Percentiles rank a stretch among this genome's conserved stretches.
phyloP scores from a whole-genome alignment of 345 rosid genomes.

The Erucastrum elatum region DNA sequence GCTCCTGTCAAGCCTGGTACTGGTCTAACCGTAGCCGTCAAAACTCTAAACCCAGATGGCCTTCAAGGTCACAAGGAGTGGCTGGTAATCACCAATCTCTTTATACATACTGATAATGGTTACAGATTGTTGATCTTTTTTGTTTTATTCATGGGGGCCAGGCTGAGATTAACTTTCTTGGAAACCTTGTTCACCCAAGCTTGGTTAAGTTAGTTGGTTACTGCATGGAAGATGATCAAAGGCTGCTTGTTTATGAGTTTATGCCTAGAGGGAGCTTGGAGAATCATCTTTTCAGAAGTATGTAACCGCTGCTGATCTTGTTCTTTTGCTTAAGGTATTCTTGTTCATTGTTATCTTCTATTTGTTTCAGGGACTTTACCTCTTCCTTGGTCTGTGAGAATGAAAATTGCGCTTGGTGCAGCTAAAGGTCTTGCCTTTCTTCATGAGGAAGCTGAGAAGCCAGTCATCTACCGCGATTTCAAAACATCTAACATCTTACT shows the following conservation, averaged over 20 bases:
- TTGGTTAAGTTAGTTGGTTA: conserved; percentile 74
- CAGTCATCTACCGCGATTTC: conserved; percentile 83
- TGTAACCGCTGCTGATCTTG: conserved; percentile 33
- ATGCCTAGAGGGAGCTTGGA: conserved; percentile 87
- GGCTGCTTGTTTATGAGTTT: conserved; percentile 72
- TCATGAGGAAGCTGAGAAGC: conserved; percentile 81
- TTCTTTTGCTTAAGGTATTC: too few relatives aligned
- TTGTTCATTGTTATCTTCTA: neutral
- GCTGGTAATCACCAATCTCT: conserved; percentile 57
- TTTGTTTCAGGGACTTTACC: conserved; percentile 65
- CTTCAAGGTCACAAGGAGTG: conserved; percentile 98
- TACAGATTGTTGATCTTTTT: conserved; percentile 14
- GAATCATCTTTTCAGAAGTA: conserved; percentile 84
- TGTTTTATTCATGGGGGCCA: conserved; percentile 26
- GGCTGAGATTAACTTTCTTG: conserved; percentile 83
- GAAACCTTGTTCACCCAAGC: conserved; percentile 71
- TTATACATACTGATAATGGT: neutral
- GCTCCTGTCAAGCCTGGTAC: conserved; percentile 90
- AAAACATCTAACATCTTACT: conserved; percentile 78
- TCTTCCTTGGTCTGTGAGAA: conserved; percentile 84
- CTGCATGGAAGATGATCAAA: conserved; percentile 80
- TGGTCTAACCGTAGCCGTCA: conserved; percentile 88
- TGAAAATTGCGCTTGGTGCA: conserved; percentile 82
- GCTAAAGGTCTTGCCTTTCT: conserved; percentile 84
- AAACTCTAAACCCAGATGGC: conserved; percentile 89